Evolutionary conservation across 2,329 filamentous ascomycete species (phyloP), one percentile per base, ranked within the genome.

Genomic region (Aureobasidium vineae): DNA sequence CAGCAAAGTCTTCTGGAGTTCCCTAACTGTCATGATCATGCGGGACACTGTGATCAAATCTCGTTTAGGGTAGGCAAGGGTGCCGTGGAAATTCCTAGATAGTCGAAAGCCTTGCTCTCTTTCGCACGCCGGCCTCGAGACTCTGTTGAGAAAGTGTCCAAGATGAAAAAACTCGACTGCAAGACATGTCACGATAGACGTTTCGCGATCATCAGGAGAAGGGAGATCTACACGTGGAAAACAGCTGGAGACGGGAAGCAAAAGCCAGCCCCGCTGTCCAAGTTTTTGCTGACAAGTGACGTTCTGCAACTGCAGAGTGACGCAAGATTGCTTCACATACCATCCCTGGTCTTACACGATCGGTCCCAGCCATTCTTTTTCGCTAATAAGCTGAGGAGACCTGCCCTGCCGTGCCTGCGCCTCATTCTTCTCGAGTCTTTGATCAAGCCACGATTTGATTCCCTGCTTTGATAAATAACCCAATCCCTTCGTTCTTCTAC

Each of bases 351-450:
- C 49, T 52, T 11, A 52, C 49, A 31, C 49, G 49, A 52, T 52
- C 49, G 49, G 33, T 52, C 49, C 53, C 54, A 59, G 54, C 54
- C 54, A 59, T 59, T 59, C 54, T 31, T 59, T 59, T 59, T 54
- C 23, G 45, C 31, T 54, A 21, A 36, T 23, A 36, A 36, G 33
- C 31, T 38, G 50, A 33, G 19, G 38, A 45, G 54, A 31, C n/a
- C 38, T 45, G 54, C 31, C 21, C 15, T 50, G 49, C 49, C 49
- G 49, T 52, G 54, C 54, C 38, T 59, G 54, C 54, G 54, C 54
- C 54, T 59, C 54, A 59, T 59, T 45, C 23, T 45, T 59, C 28
- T 59, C 54, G 23, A 45, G 38, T 45, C 21, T 40, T 45, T 52
- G 49, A 16, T 59, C 54, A 59, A 59, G 54, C 54, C 54, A 59